phyloP scores from a whole-genome alignment of 2,329 filamentous ascomycete genomes.

The Colletotrichum ledebouriae region DNA sequence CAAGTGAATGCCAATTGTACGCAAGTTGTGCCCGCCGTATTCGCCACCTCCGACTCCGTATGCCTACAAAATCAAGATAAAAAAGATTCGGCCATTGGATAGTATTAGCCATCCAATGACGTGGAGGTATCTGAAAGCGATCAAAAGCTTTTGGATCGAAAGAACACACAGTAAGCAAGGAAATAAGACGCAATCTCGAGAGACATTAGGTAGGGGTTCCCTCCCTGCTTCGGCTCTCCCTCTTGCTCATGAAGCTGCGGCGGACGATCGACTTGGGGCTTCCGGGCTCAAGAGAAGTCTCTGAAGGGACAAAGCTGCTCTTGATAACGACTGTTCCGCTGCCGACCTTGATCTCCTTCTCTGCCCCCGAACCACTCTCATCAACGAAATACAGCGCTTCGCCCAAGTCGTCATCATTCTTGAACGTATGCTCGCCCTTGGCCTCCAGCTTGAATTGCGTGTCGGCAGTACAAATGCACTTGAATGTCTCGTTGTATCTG shows the following conservation, averaged over 20 bases:
- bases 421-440: slow-evolving; percentile 87
- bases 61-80: slow-evolving; percentile 7
- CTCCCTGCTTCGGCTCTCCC: slow-evolving; percentile 64
- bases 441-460: slow-evolving; percentile 88
- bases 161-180: slow-evolving; percentile 13
- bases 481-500: slow-evolving; percentile 84
- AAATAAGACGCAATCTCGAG: not conserved
- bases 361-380: slow-evolving; percentile 75
- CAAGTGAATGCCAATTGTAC: slow-evolving; percentile 9
- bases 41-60: slow-evolving; percentile 29
- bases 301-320: slow-evolving; percentile 74
- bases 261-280: slow-evolving; percentile 63
- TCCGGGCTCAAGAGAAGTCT: slow-evolving; percentile 55
- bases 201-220: slow-evolving; percentile 49
- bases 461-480: slow-evolving; percentile 82
- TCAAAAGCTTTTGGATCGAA: slow-evolving; percentile 26
- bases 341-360: slow-evolving; percentile 83
- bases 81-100: slow-evolving; percentile 22
- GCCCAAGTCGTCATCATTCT: slow-evolving; percentile 85
- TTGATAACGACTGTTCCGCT: slow-evolving; percentile 78
- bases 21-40: slow-evolving; percentile 3
- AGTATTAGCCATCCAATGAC: slow-evolving; percentile 11
- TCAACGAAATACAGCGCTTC: slow-evolving; percentile 94
- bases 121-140: slow-evolving; percentile 38
- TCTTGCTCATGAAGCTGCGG: slow-evolving; percentile 69